A percentile compares a stretch with the other conserved stretches of the same genome.
phyloP scores from a whole-genome alignment of 2,329 filamentous ascomycete species.

The Fusarium graminum region DNA sequence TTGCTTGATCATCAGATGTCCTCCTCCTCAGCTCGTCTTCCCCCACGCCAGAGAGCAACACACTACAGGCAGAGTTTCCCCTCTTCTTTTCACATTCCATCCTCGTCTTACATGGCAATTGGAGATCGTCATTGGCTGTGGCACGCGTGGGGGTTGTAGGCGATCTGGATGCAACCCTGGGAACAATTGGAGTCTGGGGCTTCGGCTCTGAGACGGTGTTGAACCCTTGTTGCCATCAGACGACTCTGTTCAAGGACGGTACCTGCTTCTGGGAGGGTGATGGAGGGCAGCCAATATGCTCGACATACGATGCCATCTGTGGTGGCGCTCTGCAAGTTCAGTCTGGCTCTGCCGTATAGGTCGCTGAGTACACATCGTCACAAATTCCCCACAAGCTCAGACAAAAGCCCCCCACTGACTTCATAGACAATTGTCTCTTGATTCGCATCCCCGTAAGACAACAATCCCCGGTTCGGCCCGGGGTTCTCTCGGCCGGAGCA shows the following conservation, averaged over 20 bases:
- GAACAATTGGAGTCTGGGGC: constrained; percentile 27
- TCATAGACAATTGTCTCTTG: constrained; percentile 13
- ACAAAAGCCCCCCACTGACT: constrained; percentile 21
- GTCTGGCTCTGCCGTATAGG: constrained; percentile 20
- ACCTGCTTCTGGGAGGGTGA: constrained; percentile 44
- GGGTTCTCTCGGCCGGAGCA: constrained; percentile 47
- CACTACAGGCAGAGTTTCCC: constrained; percentile 5
- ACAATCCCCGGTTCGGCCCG: constrained; percentile 42
- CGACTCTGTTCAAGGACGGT: constrained; percentile 44
- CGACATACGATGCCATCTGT: constrained; percentile 13
- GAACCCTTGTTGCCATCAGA: constrained; percentile 36
- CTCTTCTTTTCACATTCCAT: constrained; percentile 14
- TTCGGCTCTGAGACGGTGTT: constrained; percentile 14
- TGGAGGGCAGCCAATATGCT: constrained; percentile 38
- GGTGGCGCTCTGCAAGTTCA: constrained; percentile 15
- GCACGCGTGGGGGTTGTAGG: constrained; percentile 37
- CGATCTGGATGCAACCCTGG: constrained; percentile 13
- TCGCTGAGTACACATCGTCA: constrained; percentile 1
- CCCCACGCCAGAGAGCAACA: constrained; percentile 28
- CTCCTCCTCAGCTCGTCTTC: constrained; percentile 3
- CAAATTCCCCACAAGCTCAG: constrained; percentile 1
- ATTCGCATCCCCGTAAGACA: constrained; percentile 6
- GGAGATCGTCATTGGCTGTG: constrained; percentile 32
- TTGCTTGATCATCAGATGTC: constrained; percentile 23
- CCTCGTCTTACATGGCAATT: constrained; percentile 43